Evolutionary conservation across 345 rosid genomes (phyloP).

Genomic region (Pistacia atlantica): DNA sequence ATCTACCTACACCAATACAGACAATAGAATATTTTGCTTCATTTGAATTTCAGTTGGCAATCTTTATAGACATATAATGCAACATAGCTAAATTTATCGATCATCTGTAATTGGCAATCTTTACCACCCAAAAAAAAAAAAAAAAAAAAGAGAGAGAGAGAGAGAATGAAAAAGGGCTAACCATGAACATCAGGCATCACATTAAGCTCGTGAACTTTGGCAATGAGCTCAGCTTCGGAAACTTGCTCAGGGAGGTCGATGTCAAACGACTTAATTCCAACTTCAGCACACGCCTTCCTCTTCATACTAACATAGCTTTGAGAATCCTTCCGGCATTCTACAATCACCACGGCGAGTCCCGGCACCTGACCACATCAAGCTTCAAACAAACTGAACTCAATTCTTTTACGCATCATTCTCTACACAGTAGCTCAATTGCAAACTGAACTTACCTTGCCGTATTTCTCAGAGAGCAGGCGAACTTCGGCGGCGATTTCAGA

Average conservation of each 20-base stretch:
- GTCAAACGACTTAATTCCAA: slow-evolving; percentile 83
- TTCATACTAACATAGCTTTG: slow-evolving; percentile 89
- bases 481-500: slow-evolving; percentile 84
- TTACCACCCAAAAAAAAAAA: too few species aligned
- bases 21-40: not conserved
- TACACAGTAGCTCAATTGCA: too few species aligned
- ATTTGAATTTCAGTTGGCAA: not conserved
- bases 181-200: slow-evolving; percentile 80
- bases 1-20: not conserved
- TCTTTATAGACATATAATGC: too few species aligned
- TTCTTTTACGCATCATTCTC: not conserved
- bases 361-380: slow-evolving; percentile 55
- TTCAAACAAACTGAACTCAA: not conserved
- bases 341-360: slow-evolving; percentile 86
- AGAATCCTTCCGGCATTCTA: slow-evolving; percentile 81
- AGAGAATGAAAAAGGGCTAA: slow-evolving; percentile 32
- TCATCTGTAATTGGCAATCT: not conserved
- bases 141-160: too few species aligned
- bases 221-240: slow-evolving; percentile 64
- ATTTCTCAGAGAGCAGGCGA: slow-evolving; percentile 54
- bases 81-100: too few species aligned
- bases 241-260: slow-evolving; percentile 79
- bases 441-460: slow-evolving; percentile 56
- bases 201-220: slow-evolving; percentile 84
- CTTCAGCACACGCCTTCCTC: slow-evolving; percentile 94